Percentiles rank a stretch among this genome's conserved stretches.
These are phyloP conservation scores for Pestalotiopsis sp. DNA, from an alignment of 2,329 filamentous ascomycete species.

Conservation along the genomic window DNA sequence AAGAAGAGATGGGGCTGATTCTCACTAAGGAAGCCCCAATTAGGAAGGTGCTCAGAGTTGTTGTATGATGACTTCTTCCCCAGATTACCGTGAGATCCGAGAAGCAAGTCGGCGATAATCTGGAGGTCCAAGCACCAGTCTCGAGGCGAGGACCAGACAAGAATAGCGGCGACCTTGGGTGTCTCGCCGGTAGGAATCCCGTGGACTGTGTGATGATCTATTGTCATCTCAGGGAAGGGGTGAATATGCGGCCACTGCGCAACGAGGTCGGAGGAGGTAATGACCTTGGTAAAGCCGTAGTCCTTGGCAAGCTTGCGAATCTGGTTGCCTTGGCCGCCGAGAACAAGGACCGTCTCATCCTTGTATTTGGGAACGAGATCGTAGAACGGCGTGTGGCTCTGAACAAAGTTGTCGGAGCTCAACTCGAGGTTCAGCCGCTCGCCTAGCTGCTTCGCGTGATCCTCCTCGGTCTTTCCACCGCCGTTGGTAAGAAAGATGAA, in stretches of 20 bases:
- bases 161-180: slow-evolving; percentile 36
- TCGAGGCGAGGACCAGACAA: slow-evolving; percentile 36
- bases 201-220: slow-evolving; percentile 34
- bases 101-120: slow-evolving; percentile 31
- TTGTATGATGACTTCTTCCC: slow-evolving; percentile 66
- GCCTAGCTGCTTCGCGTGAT: slow-evolving; percentile 63
- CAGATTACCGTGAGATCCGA: slow-evolving; percentile 54
- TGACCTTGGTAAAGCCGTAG: slow-evolving; percentile 38
- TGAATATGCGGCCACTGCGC: slow-evolving; percentile 26
- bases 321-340: slow-evolving; percentile 48
- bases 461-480: slow-evolving; percentile 67
- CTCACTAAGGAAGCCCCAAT: slow-evolving; percentile 50
- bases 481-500: slow-evolving; percentile 78
- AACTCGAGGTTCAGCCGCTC: slow-evolving; percentile 53
- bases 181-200: slow-evolving; percentile 30
- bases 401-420: slow-evolving; percentile 55
- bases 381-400: slow-evolving; percentile 75
- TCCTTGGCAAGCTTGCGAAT: slow-evolving; percentile 30
- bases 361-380: slow-evolving; percentile 53
- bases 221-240: slow-evolving; percentile 40
- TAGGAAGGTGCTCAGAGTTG: slow-evolving; percentile 37
- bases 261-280: slow-evolving; percentile 38
- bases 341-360: slow-evolving; percentile 54
- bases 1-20: slow-evolving; percentile 69
- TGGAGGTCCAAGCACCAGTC: slow-evolving; percentile 39